Evolutionary conservation across 73 alveolate genomes (phyloP).

Genomic region (Uronychia binucleata): DNA sequence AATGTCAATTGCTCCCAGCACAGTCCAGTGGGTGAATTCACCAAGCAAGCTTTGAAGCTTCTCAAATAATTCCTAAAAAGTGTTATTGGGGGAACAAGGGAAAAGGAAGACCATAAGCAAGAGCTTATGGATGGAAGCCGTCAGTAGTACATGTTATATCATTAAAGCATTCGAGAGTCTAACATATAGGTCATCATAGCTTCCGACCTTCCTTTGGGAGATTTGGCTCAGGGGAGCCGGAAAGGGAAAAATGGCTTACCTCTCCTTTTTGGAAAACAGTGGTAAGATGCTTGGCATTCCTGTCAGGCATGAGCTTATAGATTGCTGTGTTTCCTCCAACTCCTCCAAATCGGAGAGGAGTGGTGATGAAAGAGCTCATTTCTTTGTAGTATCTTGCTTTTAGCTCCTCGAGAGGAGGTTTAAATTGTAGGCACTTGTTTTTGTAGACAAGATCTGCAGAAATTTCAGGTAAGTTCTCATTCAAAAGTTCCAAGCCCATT

Average conservation of each 20-base stretch:
- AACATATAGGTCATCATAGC: conserved; percentile 10
- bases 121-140: conserved; percentile 36
- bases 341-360: conserved; percentile 94
- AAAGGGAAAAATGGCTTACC: too few species aligned
- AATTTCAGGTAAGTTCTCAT: conserved; percentile 96
- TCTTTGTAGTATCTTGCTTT: conserved; percentile 94
- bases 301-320: conserved; percentile 96
- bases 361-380: conserved; percentile 85
- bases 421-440: conserved; percentile 85
- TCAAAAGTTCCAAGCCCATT: conserved; percentile 94
- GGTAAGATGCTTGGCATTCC: conserved; percentile 88
- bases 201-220: background rate
- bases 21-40: conserved; percentile 75
- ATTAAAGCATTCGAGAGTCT: conserved; percentile 18
- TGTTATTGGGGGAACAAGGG: conserved; percentile 14
- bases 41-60: conserved; percentile 44
- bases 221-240: too few species aligned
- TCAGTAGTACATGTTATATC: conserved; percentile 35
- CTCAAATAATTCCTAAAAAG: conserved; percentile 46
- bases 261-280: conserved; percentile 97
- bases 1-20: conserved; percentile 82
- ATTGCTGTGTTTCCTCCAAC: conserved; percentile 97
- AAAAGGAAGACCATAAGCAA: background rate
- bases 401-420: conserved; percentile 98
- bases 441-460: conserved; percentile 95